Evolutionary conservation across 2,329 filamentous ascomycete genomes (phyloP).

Genomic region (Verticillium alfalfae): DNA sequence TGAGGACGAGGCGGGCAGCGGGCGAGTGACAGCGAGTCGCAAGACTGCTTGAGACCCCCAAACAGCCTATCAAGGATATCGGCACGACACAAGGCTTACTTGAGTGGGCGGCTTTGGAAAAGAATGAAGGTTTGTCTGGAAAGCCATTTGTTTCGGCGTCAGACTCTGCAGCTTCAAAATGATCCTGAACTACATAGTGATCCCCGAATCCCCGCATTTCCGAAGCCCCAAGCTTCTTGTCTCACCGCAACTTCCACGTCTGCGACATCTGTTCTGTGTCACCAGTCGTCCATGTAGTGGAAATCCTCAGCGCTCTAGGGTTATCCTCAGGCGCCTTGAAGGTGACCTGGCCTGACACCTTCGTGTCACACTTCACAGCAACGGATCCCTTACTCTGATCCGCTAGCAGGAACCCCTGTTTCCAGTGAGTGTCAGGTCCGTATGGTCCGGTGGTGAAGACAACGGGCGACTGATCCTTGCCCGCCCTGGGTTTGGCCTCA

Average conservation of each 20-base stretch:
- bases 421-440: conserved; percentile 81
- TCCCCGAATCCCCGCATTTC: background rate
- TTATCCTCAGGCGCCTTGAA: conserved; percentile 67
- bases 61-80: background rate
- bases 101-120: background rate
- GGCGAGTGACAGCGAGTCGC: background rate
- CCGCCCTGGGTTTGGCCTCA: conserved; percentile 45
- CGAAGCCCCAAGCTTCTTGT: background rate
- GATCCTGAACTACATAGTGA: too few relatives aligned
- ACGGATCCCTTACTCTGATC: conserved; percentile 11
- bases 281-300: conserved; percentile 53
- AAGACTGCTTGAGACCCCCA: background rate
- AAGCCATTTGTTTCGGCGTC: too few relatives aligned
- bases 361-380: conserved; percentile 44
- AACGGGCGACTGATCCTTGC: conserved; percentile 26
- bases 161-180: too few relatives aligned
- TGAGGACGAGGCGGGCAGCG: conserved; percentile 2
- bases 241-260: conserved; percentile 44
- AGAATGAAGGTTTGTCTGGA: background rate
- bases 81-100: background rate
- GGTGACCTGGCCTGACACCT: conserved; percentile 60
- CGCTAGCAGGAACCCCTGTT: conserved; percentile 67
- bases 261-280: conserved; percentile 35
- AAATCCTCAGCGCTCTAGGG: conserved; percentile 62
- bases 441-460: conserved; percentile 84